Evolutionary conservation across 768 basidiomycete species (phyloP).

Genomic region (Strobilomyces echinocephalus): DNA sequence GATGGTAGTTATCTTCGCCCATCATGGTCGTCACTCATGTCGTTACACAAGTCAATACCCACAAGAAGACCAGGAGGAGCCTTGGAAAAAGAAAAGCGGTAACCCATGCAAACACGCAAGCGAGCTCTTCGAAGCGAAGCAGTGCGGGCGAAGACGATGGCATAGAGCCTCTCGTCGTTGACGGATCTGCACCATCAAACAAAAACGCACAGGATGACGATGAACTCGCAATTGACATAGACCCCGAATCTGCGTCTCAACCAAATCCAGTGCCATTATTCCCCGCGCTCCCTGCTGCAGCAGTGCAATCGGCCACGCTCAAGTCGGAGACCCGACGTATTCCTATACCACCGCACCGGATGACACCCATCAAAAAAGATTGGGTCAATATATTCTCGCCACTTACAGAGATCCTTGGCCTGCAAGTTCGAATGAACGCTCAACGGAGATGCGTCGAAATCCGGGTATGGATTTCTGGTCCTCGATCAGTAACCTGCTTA

Average conservation of each 20-base stretch:
- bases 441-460: constrained; percentile 86
- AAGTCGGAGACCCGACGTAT: constrained; percentile 87
- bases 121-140: constrained; percentile 7
- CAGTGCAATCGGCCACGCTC: constrained; percentile 44
- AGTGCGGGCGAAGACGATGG: constrained; percentile 26
- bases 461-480: constrained; percentile 55
- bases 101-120: constrained; percentile 7
- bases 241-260: constrained; percentile 41
- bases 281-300: constrained; percentile 59
- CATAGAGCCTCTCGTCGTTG: constrained; percentile 20
- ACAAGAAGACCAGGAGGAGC: constrained; percentile 44
- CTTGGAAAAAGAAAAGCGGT: constrained; percentile 36
- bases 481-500: neutral
- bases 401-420: constrained; percentile 86
- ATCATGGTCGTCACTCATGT: constrained; percentile 42
- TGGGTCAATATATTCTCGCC: constrained; percentile 96
- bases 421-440: constrained; percentile 98
- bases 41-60: constrained; percentile 25
- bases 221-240: constrained; percentile 57
- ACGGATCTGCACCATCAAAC: constrained; percentile 1
- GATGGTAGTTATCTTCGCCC: constrained; percentile 6
- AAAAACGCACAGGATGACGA: constrained; percentile 44
- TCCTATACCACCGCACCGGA: constrained; percentile 91
- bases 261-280: constrained; percentile 59
- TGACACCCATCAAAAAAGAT: constrained; percentile 95